Percentiles rank a stretch among this genome's conserved stretches.
phyloP scores from a whole-genome alignment of 495 filamentous ascomycete species.

The Aspergillus carlsbadensis region DNA sequence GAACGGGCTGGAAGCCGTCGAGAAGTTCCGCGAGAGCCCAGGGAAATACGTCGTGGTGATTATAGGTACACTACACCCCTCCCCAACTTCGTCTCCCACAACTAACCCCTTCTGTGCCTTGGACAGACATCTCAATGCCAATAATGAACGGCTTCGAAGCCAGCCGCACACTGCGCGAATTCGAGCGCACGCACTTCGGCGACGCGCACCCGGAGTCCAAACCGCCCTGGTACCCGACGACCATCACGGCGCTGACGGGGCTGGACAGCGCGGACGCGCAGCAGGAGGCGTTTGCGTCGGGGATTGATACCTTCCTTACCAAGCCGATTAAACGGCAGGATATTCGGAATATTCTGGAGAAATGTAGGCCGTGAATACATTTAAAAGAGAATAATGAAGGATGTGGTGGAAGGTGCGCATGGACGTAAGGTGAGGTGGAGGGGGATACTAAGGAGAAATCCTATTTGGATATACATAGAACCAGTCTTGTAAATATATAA shows the following conservation, averaged over 20 bases:
- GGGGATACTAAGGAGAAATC: too few relatives aligned
- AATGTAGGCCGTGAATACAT: background rate
- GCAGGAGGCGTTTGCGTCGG: slow-evolving; percentile 33
- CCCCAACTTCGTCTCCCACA: too few relatives aligned
- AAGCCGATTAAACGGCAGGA: slow-evolving; percentile 35
- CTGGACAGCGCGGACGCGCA: slow-evolving; percentile 31
- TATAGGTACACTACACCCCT: too few relatives aligned
- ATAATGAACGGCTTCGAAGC: slow-evolving; percentile 80
- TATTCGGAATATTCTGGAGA: slow-evolving; percentile 18
- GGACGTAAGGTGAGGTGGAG: too few relatives aligned
- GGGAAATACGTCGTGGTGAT: too few relatives aligned
- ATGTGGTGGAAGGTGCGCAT: too few relatives aligned
- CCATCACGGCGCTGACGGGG: slow-evolving; percentile 39
- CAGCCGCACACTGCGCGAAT: slow-evolving; percentile 65
- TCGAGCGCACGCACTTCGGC: slow-evolving; percentile 47
- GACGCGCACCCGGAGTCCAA: background rate
- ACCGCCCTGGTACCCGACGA: slow-evolving; percentile 1
- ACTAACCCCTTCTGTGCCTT: too few relatives aligned
- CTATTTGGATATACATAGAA: too few relatives aligned
- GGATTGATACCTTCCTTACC: slow-evolving; percentile 39
- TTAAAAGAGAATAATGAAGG: too few relatives aligned
- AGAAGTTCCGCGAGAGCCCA: too few relatives aligned
- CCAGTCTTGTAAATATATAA: too few relatives aligned
- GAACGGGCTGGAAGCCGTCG: too few relatives aligned
- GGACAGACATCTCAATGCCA: slow-evolving; percentile 80